These are phyloP conservation scores for Penicillium cataractarum DNA, from an alignment of 495 filamentous ascomycete species.

Conservation along the genomic window DNA sequence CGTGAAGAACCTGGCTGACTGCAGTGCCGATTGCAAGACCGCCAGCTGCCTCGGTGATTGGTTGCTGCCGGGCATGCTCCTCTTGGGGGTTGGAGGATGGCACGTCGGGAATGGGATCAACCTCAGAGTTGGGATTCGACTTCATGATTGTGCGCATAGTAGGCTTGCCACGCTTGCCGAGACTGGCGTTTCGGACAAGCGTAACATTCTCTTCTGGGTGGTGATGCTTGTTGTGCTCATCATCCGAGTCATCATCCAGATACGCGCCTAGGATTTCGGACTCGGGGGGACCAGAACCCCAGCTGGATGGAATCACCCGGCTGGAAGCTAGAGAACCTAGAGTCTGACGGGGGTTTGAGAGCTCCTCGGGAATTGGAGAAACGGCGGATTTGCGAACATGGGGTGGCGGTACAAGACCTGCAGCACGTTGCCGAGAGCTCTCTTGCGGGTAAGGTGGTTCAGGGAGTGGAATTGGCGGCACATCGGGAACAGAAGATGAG, in stretches of 20 bases:
- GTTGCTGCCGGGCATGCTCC: conserved; percentile 27
- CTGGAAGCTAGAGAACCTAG: conserved; percentile 81
- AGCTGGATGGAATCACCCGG: conserved; percentile 73
- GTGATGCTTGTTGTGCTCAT: conserved; percentile 38
- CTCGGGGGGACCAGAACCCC: conserved; percentile 58
- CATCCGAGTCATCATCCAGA: conserved; percentile 42
- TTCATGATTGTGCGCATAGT: conserved; percentile 67
- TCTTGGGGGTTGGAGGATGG: conserved; percentile 5
- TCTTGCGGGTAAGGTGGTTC: conserved; percentile 22
- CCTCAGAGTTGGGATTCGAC: conserved; percentile 30
- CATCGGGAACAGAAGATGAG: conserved; percentile 47
- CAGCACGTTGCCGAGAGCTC: conserved; percentile 20
- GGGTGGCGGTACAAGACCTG: conserved; percentile 35
- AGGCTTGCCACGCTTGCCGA: conserved; percentile 74
- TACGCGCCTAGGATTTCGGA: conserved; percentile 51
- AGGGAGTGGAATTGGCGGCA: conserved; percentile 34
- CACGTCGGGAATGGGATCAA: conserved; percentile 18
- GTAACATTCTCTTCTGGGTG: conserved; percentile 56
- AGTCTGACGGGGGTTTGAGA: conserved; percentile 50
- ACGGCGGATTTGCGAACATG: conserved; percentile 67
- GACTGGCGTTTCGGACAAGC: conserved; percentile 76
- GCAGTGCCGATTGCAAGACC: conserved; percentile 13
- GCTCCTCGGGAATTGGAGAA: conserved; percentile 87
- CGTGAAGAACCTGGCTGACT: conserved; percentile 26
- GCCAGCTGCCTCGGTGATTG: conserved; percentile 13